Percentiles rank a stretch among this genome's conserved stretches.
Conservation (phyloP, 805 yeast species). For the Zygosaccharomyces siamensis region DNA sequence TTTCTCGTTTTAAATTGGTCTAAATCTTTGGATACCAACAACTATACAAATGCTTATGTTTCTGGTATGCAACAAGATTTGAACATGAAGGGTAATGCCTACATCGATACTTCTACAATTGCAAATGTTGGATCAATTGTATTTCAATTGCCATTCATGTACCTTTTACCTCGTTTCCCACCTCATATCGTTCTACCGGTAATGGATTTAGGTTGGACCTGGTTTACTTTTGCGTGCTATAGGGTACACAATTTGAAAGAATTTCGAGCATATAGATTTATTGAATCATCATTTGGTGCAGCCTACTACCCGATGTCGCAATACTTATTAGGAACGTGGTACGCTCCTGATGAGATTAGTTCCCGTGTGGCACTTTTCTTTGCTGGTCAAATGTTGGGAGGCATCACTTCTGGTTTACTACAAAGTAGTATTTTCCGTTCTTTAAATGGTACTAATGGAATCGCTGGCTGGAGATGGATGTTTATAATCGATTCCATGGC, state of each 20-base stretch:
- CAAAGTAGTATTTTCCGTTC: slow-evolving; percentile 41
- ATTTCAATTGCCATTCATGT: slow-evolving; percentile 63
- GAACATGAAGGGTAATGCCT: slow-evolving; percentile 57
- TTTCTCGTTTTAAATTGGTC: slow-evolving; percentile 63
- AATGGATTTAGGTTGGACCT: slow-evolving; percentile 64
- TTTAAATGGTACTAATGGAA: slow-evolving; percentile 43
- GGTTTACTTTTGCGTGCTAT: slow-evolving; percentile 55
- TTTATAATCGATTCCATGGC: slow-evolving; percentile 58
- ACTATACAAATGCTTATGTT: slow-evolving; percentile 61
- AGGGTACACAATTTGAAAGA: slow-evolving; percentile 46
- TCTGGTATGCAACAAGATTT: slow-evolving; percentile 59
- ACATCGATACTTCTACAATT: slow-evolving; percentile 54
- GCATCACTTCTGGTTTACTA: slow-evolving; percentile 52
- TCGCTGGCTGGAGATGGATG: slow-evolving; percentile 65
- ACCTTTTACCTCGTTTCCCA: slow-evolving; percentile 51
- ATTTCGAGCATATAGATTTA: slow-evolving; percentile 58
- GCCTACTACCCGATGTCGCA: slow-evolving; percentile 62
- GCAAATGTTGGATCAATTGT: slow-evolving; percentile 59
- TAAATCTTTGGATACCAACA: slow-evolving; percentile 57
- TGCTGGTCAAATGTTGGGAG: slow-evolving; percentile 47
- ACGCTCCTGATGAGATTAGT: slow-evolving; percentile 52
- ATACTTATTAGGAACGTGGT: slow-evolving; percentile 57
- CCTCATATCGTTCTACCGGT: slow-evolving; percentile 45
- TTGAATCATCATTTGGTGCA: slow-evolving; percentile 66
- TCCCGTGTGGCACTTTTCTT: slow-evolving; percentile 61